Conservation (phyloP, 495 filamentous ascomycete species). For the Hypoxylon rickii region DNA sequence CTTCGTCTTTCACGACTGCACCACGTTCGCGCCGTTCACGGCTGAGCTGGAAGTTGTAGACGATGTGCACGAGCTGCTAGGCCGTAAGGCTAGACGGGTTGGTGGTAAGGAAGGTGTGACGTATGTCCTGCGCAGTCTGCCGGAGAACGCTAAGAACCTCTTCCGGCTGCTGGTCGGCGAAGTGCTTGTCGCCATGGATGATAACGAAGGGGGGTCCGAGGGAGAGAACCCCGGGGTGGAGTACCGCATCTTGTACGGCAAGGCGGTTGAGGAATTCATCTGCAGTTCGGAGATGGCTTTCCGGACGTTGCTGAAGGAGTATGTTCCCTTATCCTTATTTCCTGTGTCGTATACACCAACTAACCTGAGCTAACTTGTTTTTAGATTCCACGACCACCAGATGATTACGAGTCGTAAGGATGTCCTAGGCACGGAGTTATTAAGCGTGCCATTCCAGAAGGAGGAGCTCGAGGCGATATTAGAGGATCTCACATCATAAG, state of each 20-base stretch:
- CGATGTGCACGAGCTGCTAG: constrained; percentile 82
- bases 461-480: constrained; percentile 89
- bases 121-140: constrained; percentile 85
- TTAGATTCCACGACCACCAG: constrained; percentile 90
- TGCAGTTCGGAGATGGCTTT: constrained; percentile 97
- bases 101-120: constrained; percentile 91
- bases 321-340: constrained; percentile 33
- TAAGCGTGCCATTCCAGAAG: constrained; percentile 82
- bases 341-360: background rate
- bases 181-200: constrained; percentile 71
- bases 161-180: constrained; percentile 85
- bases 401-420: constrained; percentile 92
- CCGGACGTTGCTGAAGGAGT: constrained; percentile 90
- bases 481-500: constrained; percentile 72
- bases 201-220: constrained; percentile 46
- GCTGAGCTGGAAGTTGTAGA: constrained; percentile 79
- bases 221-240: constrained; percentile 71
- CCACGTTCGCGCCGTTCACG: constrained; percentile 80
- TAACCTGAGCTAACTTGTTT: constrained; percentile 35
- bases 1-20: constrained; percentile 91
- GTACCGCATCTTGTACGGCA: constrained; percentile 89
- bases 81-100: constrained; percentile 77
- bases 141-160: constrained; percentile 86
- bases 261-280: constrained; percentile 94
- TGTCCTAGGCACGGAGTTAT: constrained; percentile 76